Base-by-base conservation (phyloP, 768 basidiomycete genomes). In the Favolaschia claudopus region DNA sequence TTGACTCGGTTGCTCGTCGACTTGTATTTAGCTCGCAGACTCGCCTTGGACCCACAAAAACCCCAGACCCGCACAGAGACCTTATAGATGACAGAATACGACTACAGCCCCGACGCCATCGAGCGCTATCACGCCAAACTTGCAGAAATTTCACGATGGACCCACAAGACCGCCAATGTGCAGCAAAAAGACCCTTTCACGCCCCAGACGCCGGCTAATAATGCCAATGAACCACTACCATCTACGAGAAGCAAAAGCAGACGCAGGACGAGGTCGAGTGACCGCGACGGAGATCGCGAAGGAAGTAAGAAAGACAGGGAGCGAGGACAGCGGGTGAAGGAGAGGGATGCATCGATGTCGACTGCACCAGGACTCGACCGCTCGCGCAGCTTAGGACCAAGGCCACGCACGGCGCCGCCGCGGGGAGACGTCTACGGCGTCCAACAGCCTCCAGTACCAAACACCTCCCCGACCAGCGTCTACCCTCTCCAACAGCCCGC, bases 41-140 rank as follows among this genome's bases (percentile, higher is more conserved):
- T n/a, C n/a, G n/a, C n/a, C n/a, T n/a, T n/a, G n/a, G n/a, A n/a
- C n/a, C n/a, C n/a, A n/a, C n/a, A n/a, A n/a, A n/a, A n/a, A n/a
- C n/a, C n/a, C n/a, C n/a, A n/a, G n/a, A n/a, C n/a, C n/a, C n/a
- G n/a, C n/a, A n/a, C n/a, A n/a, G n/a, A n/a, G n/a, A n/a, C 28
- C 19, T 31, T 37, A 38, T 28, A 50, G 49, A 79, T 79, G 78
- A 80, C 78, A 15, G 78, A 79, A 62, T 79, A 79, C 72, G 78
- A 79, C 69, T 79, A 73, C 64, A 78, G 77, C 50, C 76, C 76
- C 27, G 79, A 74, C 44, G 78, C 79, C 7, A 70, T 70, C 62
- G 67, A 77, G 51, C 73, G 70, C 0, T 68, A 76, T 50, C 14
- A 72, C 39, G 71, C 68, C 5, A 77, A 73, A 15, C 76, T 75